These are phyloP conservation scores for Rhodocollybia butyracea DNA, from an alignment of 768 basidiomycete species.

Conservation along the genomic window DNA sequence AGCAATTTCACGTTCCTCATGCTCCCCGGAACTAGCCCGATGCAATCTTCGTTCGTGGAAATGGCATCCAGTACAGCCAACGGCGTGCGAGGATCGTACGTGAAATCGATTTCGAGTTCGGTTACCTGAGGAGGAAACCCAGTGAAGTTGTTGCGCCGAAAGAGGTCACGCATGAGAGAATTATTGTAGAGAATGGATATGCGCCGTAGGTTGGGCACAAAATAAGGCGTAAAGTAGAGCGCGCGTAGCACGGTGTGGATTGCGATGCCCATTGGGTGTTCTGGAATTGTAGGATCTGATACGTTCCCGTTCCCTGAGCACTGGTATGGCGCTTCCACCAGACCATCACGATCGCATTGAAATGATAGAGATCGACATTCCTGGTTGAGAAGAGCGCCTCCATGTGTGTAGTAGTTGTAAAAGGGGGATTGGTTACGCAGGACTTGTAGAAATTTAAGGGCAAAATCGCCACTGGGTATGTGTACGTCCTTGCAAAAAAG, in stretches of 20 bases:
- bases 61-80: background rate
- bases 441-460: background rate
- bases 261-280: slow-evolving; percentile 1
- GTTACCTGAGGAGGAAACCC: slow-evolving; percentile 1
- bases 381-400: background rate
- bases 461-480: background rate
- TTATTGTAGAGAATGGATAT: background rate
- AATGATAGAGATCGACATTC: slow-evolving; percentile 1
- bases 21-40: background rate
- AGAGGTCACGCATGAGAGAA: background rate
- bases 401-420: background rate
- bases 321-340: no score
- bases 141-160: background rate
- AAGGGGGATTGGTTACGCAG: background rate
- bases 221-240: background rate
- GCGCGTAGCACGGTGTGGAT: background rate
- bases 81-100: background rate
- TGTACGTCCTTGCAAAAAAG: background rate
- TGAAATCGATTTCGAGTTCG: background rate
- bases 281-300: background rate
- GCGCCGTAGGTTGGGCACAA: background rate
- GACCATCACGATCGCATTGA: background rate
- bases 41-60: background rate
- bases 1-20: background rate
- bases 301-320: background rate